Base-by-base conservation (phyloP, 2,329 filamentous ascomycete species). In the Acrodontium crateriforme region DNA sequence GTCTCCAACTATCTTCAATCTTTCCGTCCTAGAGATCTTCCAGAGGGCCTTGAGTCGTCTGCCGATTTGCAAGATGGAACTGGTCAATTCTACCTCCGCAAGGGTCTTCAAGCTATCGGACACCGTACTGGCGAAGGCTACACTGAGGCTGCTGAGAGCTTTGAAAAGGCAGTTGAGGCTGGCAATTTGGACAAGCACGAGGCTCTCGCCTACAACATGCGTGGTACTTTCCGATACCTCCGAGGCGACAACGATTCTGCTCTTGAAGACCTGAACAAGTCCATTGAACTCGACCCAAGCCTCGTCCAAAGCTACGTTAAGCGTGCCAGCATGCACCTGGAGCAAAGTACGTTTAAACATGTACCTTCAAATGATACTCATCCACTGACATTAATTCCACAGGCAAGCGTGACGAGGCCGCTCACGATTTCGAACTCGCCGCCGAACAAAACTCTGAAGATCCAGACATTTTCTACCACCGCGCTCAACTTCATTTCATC, bases 1-100 rank as follows among this genome's bases (percentile, higher is more conserved):
- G 85, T 98, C 42, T 83, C 84, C 52, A 98, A 98, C 67, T 98
- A 98, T 58, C 77, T 98, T 17, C 87, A 95, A 62, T 95, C 87
- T 63, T 98, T 98, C 78, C 79, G 89, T 35, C 67, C 75, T 34
- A 81, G 79, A 62, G 66, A 74, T 25, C 70, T 82, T 2, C 87
- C 89, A 3, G 72, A 67, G 36, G 87, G 83, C 9, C 65, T 98
- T 28, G 84, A 87, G 35, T 82, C 91, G 42, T 69, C 73, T 6
- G 73, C 66, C n/a, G 82, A 92, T 41, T 58, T 94, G 26, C 59
- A 72, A 22, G 73, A 85, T 44, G 73, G 78, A 24, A 81, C 74
- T 24, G 87, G 85, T 45, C 79, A 79, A 62, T 85, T 78, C 20
- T 78, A 92, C 55, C 60, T 98, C 50, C 80, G 84, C 55, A 70